Evolutionary conservation across 2,329 filamentous ascomycete genomes (phyloP), one percentile per base, ranked within the genome.

Genomic region (Calonectria naviculata): DNA sequence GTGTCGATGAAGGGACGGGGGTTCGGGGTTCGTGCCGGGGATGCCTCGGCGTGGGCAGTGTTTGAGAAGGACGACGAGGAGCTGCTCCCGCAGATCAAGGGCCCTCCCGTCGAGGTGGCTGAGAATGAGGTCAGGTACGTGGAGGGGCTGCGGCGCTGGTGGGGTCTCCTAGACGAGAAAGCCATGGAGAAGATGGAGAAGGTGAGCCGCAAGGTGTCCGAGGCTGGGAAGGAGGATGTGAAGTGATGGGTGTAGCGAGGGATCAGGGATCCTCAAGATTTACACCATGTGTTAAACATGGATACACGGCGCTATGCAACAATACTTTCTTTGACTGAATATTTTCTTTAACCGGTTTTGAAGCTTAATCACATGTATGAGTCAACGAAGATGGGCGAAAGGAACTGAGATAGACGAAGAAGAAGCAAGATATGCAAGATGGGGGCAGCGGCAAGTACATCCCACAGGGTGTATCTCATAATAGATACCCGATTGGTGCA

Each of bases 1-100:
- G 83, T 87, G 47, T 84, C 89, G 3, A 81, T 91, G 62, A 87
- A 87, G 69, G 84, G 84, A 54, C 87, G 87, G 64, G 90, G 88
- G 2, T 91, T 89, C 72, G 90, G 89, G 0, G 81, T 92, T 61
- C 83, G 86, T 58, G 86, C 85, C n/a, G 85, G 84, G n/a, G 88
- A 89, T 52, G 84, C 82, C 38, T 91, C 89, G 19, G 87, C 88
- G 65, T 93, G 91, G 89, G 90, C 89, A 2, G 89, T 93, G 4
- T 92, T 90, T 72, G 89, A 91, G 74, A 81, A 82, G 44, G 81
- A 81, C 4, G 80, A 83, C 54, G 77, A 79, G 64, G 79, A 82
- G 67, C 78, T 79, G 76, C 80, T 86, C 49, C 83, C 88, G 47
- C 88, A 92, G 81, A 87, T 92, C 64, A 87, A 86, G 71, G 90